Evolutionary conservation across 1,284 basidiomycete genomes (phyloP).

Genomic region (Ganoderma resinaceum): DNA sequence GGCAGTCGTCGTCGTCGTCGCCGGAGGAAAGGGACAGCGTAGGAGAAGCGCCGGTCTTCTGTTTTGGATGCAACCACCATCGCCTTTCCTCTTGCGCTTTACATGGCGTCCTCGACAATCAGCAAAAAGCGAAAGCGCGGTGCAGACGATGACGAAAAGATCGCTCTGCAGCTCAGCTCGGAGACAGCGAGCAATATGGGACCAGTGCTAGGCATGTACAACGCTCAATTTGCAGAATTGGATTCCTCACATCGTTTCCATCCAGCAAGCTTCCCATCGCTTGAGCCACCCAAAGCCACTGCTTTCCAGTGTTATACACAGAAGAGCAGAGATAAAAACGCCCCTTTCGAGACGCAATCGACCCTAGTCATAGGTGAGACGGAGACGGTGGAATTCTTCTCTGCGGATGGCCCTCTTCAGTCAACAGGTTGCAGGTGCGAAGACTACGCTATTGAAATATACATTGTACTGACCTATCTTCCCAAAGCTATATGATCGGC

Average conservation of each 20-base stretch:
- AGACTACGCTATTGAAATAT: conserved; percentile 25
- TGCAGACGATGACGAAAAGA: conserved; percentile 44
- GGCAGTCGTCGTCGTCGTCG: conserved; percentile 11
- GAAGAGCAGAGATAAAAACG: conserved; percentile 41
- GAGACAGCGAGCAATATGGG: conserved; percentile 59
- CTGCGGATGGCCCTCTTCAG: conserved; percentile 43
- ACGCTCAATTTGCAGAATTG: conserved; percentile 20
- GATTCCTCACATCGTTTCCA: not conserved
- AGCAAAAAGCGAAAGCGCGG: conserved; percentile 70
- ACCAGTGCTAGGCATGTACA: conserved; percentile 73
- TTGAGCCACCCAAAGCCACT: conserved; percentile 66
- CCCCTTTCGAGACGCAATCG: conserved; percentile 54
- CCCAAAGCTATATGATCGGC: conserved; percentile 67
- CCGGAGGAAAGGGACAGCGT: conserved; percentile 16
- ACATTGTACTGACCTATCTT: conserved; percentile 20
- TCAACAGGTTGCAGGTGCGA: conserved; percentile 70
- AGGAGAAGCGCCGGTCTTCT: not conserved
- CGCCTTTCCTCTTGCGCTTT: not conserved
- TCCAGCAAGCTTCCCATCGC: conserved; percentile 78
- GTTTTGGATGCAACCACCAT: not conserved
- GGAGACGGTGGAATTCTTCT: conserved; percentile 68
- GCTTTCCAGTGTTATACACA: conserved; percentile 71
- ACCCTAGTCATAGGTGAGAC: conserved; percentile 76
- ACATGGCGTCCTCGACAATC: conserved; percentile 32
- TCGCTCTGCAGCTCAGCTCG: conserved; percentile 55